phyloP scores from a whole-genome alignment of 306 rosid genomes.

The Malus sieversii region DNA sequence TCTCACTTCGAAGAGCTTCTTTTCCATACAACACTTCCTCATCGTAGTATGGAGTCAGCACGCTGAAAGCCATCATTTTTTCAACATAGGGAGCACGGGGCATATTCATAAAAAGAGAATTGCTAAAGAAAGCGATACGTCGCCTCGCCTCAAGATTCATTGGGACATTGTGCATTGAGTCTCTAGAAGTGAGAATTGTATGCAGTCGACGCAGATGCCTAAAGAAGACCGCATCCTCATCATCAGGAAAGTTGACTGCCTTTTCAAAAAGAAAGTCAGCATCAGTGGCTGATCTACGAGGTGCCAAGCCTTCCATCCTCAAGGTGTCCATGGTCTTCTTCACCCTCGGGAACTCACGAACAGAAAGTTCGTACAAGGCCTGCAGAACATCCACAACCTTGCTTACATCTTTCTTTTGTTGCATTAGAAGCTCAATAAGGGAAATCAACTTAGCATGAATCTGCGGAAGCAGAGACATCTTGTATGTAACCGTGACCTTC shows the following conservation, averaged over 20 bases:
- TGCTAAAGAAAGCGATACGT: constrained; percentile 84
- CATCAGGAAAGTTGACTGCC: constrained; percentile 54
- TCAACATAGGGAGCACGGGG: constrained; percentile 88
- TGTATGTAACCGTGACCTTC: constrained; percentile 33
- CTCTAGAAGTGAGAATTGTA: constrained; percentile 80
- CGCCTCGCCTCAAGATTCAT: constrained; percentile 70
- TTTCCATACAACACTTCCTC: constrained; percentile 73
- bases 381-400: constrained; percentile 65
- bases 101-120: constrained; percentile 93
- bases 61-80: constrained; percentile 85
- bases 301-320: constrained; percentile 57
- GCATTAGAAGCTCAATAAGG: constrained; percentile 50
- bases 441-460: constrained; percentile 60
- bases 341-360: constrained; percentile 58
- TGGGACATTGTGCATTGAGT: constrained; percentile 79
- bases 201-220: constrained; percentile 67
- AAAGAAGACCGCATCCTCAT: constrained; percentile 42
- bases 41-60: constrained; percentile 85
- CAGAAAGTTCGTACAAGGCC: constrained; percentile 66
- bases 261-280: constrained; percentile 69
- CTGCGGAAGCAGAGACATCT: constrained; percentile 45
- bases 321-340: constrained; percentile 42
- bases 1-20: constrained; percentile 55
- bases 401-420: constrained; percentile 36
- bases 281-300: constrained; percentile 25